Evolutionary conservation across 768 basidiomycete species (phyloP).

Genomic region (Leccinum fibrillosum): DNA sequence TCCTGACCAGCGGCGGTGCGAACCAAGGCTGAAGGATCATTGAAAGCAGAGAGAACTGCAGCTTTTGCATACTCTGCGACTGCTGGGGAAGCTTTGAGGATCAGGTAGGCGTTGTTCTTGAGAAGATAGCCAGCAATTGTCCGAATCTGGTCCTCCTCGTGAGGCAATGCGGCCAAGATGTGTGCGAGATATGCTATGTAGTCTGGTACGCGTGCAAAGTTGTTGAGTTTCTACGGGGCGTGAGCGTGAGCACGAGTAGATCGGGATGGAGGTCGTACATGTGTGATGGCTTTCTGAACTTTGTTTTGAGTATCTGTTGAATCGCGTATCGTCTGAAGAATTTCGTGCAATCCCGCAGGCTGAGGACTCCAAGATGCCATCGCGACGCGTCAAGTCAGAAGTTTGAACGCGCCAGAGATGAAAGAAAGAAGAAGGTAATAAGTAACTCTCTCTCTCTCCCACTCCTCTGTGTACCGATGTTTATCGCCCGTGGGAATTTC

Average conservation of each 20-base stretch:
- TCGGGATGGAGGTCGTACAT: conserved; percentile 47
- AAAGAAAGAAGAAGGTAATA: conserved; percentile 20
- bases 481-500: conserved; percentile 33
- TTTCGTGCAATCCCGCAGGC: conserved; percentile 84
- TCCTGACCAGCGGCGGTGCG: conserved; percentile 93
- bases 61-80: conserved; percentile 73
- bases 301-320: conserved; percentile 79
- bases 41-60: conserved; percentile 78
- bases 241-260: conserved; percentile 18
- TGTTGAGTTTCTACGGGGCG: conserved; percentile 71
- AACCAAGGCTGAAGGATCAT: conserved; percentile 79
- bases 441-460: not conserved
- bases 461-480: conserved; percentile 32
- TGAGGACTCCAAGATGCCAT: conserved; percentile 82
- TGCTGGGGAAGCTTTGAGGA: conserved; percentile 62
- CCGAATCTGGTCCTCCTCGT: conserved; percentile 89
- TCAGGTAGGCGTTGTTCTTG: conserved; percentile 89
- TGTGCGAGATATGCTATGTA: conserved; percentile 96
- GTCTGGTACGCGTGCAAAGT: conserved; percentile 84
- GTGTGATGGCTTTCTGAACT: conserved; percentile 75
- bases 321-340: conserved; percentile 86
- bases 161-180: conserved; percentile 76
- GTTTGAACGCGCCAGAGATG: conserved; percentile 31
- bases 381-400: conserved; percentile 34
- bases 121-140: conserved; percentile 95